Base-by-base conservation (phyloP, 192 early-diverging fungal species). In the Spinellus fusiger region DNA sequence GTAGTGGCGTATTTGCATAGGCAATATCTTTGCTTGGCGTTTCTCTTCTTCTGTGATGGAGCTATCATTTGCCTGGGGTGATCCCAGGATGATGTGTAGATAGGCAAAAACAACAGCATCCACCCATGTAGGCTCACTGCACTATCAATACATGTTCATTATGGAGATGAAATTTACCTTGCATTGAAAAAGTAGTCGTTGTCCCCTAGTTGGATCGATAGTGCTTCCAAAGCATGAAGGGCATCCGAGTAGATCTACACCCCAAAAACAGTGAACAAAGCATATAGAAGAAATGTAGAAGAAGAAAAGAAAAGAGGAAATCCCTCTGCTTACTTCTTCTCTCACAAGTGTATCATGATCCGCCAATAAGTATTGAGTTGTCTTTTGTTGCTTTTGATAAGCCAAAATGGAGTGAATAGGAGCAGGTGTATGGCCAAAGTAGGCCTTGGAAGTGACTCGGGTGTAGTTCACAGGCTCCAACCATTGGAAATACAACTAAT, bases 31-130 rank as follows among this genome's bases (percentile, higher is more conserved):
- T 13, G 76, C 75, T 20, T 69, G 63, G 18, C 31, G 18, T 32
- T 49, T 60, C 26, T 68, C 59, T 61, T 67, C 71, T 0, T 59
- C 56, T 4, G 58, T 49, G 20, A 51, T 23, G 12, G 59, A 23
- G 1, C 28, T 34, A 40, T 61, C 48, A 1, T 50, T 40, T 7
- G 61, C 58, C 8, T 56, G 50, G 40, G 74, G 67, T 15, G 71
- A 27, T 20, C 65, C 65, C 13, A 86, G 61, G 26, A 84, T 78
- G 48, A 71, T 59, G 38, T 86, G 80, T 10, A 83, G 64, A 61
- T 86, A 81, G 7, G 82, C 74, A 75, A 86, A 86, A 1, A 82
- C 54, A 9, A 73, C 64, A 10, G 85, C 85, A 63, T 86, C 85
- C 1, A 79, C 52, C 9, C 62, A 59, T 12, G 75, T 79, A 1